phyloP scores from a whole-genome alignment of 148 eudicot species.

The Limonium bicolor region DNA sequence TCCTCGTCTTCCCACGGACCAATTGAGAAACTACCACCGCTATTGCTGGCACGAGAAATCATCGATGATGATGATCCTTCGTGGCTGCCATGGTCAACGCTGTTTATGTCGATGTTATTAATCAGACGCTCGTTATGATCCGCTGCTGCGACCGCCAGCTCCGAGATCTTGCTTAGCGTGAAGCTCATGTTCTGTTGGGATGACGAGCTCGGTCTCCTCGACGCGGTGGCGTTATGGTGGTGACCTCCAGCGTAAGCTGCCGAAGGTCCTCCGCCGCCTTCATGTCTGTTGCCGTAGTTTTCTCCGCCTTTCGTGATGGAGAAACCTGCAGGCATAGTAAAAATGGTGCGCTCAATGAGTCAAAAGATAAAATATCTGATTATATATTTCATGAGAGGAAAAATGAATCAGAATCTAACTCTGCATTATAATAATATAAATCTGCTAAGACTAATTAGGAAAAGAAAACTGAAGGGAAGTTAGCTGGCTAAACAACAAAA shows the following conservation, averaged over 20 bases:
- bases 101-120: too few relatives aligned
- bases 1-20: neutral
- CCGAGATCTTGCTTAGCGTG: too few relatives aligned
- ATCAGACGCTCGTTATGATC: neutral
- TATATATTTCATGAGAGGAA: too few relatives aligned
- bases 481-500: too few relatives aligned
- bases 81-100: neutral
- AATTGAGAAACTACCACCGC: conserved; percentile 1
- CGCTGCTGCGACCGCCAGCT: neutral
- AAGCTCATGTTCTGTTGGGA: too few relatives aligned
- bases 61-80: neutral
- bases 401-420: too few relatives aligned
- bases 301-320: conserved; percentile 3
- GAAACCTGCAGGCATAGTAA: conserved; percentile 2
- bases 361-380: too few relatives aligned
- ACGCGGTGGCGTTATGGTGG: neutral
- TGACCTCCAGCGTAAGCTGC: neutral
- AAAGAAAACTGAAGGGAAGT: too few relatives aligned
- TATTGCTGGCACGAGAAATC: neutral
- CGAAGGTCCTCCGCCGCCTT: neutral
- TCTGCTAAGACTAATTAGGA: too few relatives aligned
- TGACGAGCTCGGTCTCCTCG: neutral
- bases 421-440: too few relatives aligned
- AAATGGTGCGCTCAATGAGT: too few relatives aligned
- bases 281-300: neutral